Evolutionary conservation across 2,329 filamentous ascomycete genomes (phyloP), one percentile per base, ranked within the genome.

Genomic region (Fusarium vanettenii): DNA sequence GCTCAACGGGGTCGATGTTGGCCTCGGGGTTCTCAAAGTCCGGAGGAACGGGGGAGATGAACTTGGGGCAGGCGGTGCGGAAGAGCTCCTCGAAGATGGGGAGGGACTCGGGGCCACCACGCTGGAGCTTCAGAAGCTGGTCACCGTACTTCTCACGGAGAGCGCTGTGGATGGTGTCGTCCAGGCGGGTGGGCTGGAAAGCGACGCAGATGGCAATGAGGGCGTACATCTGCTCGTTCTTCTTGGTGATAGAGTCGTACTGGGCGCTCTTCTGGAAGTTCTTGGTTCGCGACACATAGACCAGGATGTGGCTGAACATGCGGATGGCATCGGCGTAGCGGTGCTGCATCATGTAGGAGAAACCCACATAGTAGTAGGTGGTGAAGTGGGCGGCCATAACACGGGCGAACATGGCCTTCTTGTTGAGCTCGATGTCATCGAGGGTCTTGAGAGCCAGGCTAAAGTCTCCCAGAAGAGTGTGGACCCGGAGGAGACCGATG

Each of bases 301-400:
- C 93, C 80, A 99, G 92, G 85, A 99, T 99, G 90, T 99, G 97
- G 89, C 94, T 97, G 92, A 99, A 99, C 93, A 98, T 98, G 90
- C 96, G 95, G 87, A 99, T 98, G 85, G 97, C 97, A 86, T 99
- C 97, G 86, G 95, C 94, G 84, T 99, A 99, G 83, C 97, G 94
- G 87, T 97, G 95, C 94, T 98, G 97, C 97, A 99, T 99, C 96
- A 99, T 98, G 93, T 99, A 99, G 79, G 95, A 97, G 92, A 99
- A 99, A 79, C 97, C 97, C 74, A 99, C 96, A 85, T 98, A 98
- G 92, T 99, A 99, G 91, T 98, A 99, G 76, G 97, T 99, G 78
- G 96, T 98, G 88, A 98, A 98, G 89, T 99, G 97, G 68, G 97
- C 97, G 64, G 97, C 96, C 97, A 99, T 98, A 84, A 99, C 97